phyloP scores from a whole-genome alignment of 2,329 filamentous ascomycete genomes.

The Calonectria hongkongensis region DNA sequence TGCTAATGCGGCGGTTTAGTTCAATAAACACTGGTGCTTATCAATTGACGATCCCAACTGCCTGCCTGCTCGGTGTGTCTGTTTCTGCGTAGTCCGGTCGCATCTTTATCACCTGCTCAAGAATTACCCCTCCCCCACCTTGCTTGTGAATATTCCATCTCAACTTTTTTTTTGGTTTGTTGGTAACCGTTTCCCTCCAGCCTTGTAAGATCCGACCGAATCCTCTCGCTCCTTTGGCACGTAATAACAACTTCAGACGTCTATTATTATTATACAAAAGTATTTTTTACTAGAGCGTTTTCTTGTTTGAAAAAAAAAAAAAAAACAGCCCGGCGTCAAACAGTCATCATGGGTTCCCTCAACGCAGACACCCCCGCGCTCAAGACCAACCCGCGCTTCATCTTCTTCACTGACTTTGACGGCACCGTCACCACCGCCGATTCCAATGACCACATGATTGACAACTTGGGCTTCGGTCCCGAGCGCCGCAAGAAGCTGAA shows the following conservation, averaged over 20 bases:
- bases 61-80: conserved; percentile 41
- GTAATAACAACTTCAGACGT: background rate
- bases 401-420: conserved; percentile 99
- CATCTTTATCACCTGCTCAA: conserved; percentile 43
- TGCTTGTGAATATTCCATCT: conserved; percentile 27
- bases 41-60: conserved; percentile 43
- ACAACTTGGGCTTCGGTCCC: conserved; percentile 90
- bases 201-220: conserved; percentile 17
- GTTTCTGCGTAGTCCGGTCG: conserved; percentile 47
- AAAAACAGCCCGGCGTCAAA: conserved; percentile 13
- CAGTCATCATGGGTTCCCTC: conserved; percentile 60
- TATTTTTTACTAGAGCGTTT: background rate
- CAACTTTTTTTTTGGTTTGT: conserved; percentile 27
- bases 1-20: conserved; percentile 20
- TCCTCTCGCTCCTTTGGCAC: conserved; percentile 27
- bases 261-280: background rate
- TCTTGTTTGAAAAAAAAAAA: background rate
- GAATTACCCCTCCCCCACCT: conserved; percentile 54
- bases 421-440: conserved; percentile 90
- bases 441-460: conserved; percentile 84
- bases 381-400: conserved; percentile 85
- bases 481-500: conserved; percentile 84
- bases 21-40: conserved; percentile 42
- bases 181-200: conserved; percentile 1
- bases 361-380: conserved; percentile 72